Percentiles rank a stretch among this genome's conserved stretches.
Evolutionary conservation across 257 asterid species (phyloP).

Genomic region (Rubia yunnanensis): DNA sequence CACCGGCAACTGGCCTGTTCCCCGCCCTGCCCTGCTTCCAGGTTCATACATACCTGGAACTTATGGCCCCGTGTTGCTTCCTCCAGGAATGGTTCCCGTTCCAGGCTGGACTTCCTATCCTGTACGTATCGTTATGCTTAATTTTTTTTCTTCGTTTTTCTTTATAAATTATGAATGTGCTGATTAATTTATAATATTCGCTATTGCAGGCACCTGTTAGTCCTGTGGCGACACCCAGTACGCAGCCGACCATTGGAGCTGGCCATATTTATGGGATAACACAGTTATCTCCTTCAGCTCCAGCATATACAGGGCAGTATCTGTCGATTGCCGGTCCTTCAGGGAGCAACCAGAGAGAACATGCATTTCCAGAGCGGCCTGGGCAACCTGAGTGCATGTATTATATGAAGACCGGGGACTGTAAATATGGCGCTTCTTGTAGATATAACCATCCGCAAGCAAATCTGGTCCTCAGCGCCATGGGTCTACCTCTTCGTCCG

Average conservation of each 20-base stretch:
- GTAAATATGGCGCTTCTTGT: slow-evolving; percentile 84
- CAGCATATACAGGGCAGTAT: slow-evolving; percentile 72
- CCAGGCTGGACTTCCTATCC: slow-evolving; percentile 86
- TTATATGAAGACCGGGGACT: slow-evolving; percentile 77
- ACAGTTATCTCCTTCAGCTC: slow-evolving; percentile 68
- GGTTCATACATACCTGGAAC: slow-evolving; percentile 68
- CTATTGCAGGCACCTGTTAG: slow-evolving; percentile 25
- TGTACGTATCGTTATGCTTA: slow-evolving; percentile 33
- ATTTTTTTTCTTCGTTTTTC: neutral
- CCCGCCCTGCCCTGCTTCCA: slow-evolving; percentile 62
- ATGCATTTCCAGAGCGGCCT: slow-evolving; percentile 70
- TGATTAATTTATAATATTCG: neutral
- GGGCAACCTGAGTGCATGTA: slow-evolving; percentile 82
- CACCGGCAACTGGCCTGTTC: slow-evolving; percentile 81
- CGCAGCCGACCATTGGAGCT: slow-evolving; percentile 54
- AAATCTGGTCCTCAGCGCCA: slow-evolving; percentile 56
- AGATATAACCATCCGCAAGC: slow-evolving; percentile 81
- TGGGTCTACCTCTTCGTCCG: slow-evolving; percentile 89
- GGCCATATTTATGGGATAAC: slow-evolving; percentile 53
- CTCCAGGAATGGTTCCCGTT: slow-evolving; percentile 71
- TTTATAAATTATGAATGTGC: neutral
- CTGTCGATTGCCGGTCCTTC: slow-evolving; percentile 51
- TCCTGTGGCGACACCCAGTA: slow-evolving; percentile 48
- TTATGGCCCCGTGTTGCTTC: slow-evolving; percentile 65
- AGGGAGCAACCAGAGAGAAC: slow-evolving; percentile 54